Conservation (phyloP, 805 yeast genomes). For the Zygotorulaspora chibaensis region DNA sequence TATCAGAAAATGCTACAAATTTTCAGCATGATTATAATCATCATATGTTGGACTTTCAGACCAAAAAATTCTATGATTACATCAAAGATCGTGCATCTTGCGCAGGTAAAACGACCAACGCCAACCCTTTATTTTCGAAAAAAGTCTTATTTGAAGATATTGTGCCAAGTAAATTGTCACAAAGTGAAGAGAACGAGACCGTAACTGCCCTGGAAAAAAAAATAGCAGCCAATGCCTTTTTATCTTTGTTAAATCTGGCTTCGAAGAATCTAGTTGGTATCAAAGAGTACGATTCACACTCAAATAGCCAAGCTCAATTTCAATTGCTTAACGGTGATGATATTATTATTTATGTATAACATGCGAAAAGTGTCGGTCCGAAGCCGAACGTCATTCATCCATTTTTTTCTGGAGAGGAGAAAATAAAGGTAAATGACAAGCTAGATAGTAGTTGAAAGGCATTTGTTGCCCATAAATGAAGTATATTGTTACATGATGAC, state of each 20-base stretch:
- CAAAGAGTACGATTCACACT: slow-evolving; percentile 6
- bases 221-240: slow-evolving; percentile 32
- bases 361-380: too few relatives aligned
- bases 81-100: slow-evolving; percentile 22
- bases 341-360: slow-evolving; percentile 15
- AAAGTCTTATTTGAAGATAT: slow-evolving; percentile 27
- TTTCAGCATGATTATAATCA: not conserved
- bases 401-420: too few relatives aligned
- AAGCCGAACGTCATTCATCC: too few relatives aligned
- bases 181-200: slow-evolving; percentile 1
- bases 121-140: slow-evolving; percentile 17
- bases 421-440: too few relatives aligned
- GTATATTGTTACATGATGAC: too few relatives aligned
- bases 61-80: slow-evolving; percentile 29
- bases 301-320: slow-evolving; percentile 1
- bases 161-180: slow-evolving; percentile 26
- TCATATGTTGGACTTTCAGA: slow-evolving; percentile 22
- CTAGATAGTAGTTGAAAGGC: too few relatives aligned
- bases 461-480: too few relatives aligned
- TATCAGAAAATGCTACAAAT: slow-evolving; percentile 1
- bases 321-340: slow-evolving; percentile 18
- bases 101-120: slow-evolving; percentile 20
- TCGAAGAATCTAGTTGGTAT: slow-evolving; percentile 17
- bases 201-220: slow-evolving; percentile 14
- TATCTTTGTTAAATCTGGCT: slow-evolving; percentile 29